These are phyloP conservation scores for Xerocomus brunneocitrinus DNA, from an alignment of 768 basidiomycete species.

Conservation along the genomic window DNA sequence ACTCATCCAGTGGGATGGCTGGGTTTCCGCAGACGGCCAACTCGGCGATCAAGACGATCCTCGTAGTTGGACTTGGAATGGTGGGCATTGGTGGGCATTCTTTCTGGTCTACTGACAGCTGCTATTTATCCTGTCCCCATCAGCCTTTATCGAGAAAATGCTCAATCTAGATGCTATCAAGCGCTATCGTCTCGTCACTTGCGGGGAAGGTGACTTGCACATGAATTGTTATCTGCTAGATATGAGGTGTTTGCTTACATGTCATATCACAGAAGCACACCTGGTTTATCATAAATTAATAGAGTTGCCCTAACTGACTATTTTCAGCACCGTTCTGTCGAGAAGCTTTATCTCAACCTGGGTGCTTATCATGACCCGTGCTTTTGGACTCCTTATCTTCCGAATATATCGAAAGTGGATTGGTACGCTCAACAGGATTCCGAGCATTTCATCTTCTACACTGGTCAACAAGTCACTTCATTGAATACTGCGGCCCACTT, in stretches of 20 bases:
- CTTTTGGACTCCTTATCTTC: neutral
- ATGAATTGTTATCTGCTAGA: slow-evolving; percentile 24
- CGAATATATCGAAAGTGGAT: slow-evolving; percentile 30
- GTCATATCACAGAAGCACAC: slow-evolving; percentile 30
- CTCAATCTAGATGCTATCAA: slow-evolving; percentile 50
- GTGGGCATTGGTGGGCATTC: neutral
- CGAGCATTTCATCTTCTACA: slow-evolving; percentile 48
- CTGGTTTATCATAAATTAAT: slow-evolving; percentile 48
- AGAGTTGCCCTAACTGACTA: slow-evolving; percentile 52
- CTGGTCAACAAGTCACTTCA: slow-evolving; percentile 43
- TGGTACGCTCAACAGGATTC: slow-evolving; percentile 62
- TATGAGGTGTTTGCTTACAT: slow-evolving; percentile 9
- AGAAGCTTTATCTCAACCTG: slow-evolving; percentile 55
- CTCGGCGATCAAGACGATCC: neutral
- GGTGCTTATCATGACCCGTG: neutral
- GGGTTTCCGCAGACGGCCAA: neutral
- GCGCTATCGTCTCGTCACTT: slow-evolving; percentile 53
- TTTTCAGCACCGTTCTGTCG: slow-evolving; percentile 54
- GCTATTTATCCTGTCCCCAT: neutral
- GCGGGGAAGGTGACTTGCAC: slow-evolving; percentile 48
- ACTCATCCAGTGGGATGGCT: neutral
- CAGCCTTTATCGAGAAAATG: slow-evolving; percentile 66
- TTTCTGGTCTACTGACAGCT: neutral
- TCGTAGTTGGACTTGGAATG: neutral
- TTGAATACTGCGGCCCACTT: slow-evolving; percentile 37